phyloP scores from a whole-genome alignment of 768 basidiomycete genomes.

The Aureoboletus auriporus region DNA sequence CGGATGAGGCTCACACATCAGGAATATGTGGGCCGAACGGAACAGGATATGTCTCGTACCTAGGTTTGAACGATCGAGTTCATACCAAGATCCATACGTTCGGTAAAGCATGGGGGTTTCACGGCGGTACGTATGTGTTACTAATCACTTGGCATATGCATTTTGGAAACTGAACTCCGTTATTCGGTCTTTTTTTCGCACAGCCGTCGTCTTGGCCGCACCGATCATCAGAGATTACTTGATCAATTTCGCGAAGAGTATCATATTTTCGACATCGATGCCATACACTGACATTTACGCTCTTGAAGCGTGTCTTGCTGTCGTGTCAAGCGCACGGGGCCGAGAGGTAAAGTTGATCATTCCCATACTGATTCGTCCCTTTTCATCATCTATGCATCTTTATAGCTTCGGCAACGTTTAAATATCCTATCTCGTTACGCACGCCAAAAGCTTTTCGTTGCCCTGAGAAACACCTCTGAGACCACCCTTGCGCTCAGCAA shows the following conservation, averaged over 20 bases:
- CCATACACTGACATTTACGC: slow-evolving; percentile 19
- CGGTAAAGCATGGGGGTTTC: slow-evolving; percentile 37
- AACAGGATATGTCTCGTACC: slow-evolving; percentile 37
- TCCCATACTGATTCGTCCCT: background rate
- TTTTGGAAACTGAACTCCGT: background rate
- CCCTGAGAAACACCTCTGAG: slow-evolving; percentile 7
- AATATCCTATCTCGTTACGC: slow-evolving; percentile 11
- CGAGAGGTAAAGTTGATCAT: slow-evolving; percentile 15
- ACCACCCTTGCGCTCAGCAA: slow-evolving; percentile 2
- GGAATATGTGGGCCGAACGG: slow-evolving; percentile 49
- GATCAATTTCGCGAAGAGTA: slow-evolving; percentile 15
- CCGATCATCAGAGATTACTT: slow-evolving; percentile 16
- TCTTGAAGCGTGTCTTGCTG: slow-evolving; percentile 40
- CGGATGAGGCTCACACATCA: slow-evolving; percentile 59
- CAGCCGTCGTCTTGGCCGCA: slow-evolving; percentile 19
- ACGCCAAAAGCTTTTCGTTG: slow-evolving; percentile 2
- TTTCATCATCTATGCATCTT: background rate
- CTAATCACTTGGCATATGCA: too few relatives aligned
- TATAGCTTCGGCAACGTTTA: slow-evolving; percentile 14
- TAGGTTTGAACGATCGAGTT: slow-evolving; percentile 41
- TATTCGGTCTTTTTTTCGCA: background rate
- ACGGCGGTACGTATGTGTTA: slow-evolving; percentile 10
- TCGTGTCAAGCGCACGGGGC: slow-evolving; percentile 11
- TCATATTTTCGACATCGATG: slow-evolving; percentile 23
- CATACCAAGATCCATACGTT: slow-evolving; percentile 50